These are phyloP conservation scores for Starmerella sp. DNA, from an alignment of 805 yeast genomes.

Conservation along the genomic window DNA sequence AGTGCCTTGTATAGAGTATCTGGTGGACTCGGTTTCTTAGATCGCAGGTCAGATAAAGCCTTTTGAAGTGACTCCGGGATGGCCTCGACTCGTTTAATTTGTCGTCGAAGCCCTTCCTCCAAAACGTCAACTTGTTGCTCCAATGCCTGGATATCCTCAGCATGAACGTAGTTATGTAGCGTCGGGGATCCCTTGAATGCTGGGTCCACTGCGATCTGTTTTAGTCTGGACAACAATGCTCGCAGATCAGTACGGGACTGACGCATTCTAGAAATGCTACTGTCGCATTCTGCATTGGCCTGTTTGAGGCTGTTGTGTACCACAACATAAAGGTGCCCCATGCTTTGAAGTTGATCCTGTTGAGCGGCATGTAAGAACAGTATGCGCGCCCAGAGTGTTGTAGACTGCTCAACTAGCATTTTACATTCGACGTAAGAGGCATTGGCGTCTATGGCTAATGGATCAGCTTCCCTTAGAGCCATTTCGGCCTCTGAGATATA, in stretches of 20 bases:
- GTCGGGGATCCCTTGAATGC: conserved; percentile 10
- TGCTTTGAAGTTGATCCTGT: conserved; percentile 35
- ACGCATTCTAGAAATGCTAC: conserved; percentile 7
- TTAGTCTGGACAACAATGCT: conserved; percentile 16
- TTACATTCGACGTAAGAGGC: conserved; percentile 31
- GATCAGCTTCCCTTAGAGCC: conserved; percentile 40
- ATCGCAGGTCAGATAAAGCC: conserved; percentile 15
- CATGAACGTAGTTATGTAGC: conserved; percentile 21
- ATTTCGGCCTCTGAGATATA: conserved; percentile 35
- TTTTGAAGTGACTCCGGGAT: conserved; percentile 16
- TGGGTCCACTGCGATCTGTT: conserved; percentile 13
- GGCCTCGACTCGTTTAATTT: conserved; percentile 8
- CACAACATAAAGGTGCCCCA: conserved; percentile 31
- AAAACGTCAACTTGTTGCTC: conserved; percentile 10
- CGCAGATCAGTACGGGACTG: conserved; percentile 17
- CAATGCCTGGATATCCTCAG: conserved; percentile 15
- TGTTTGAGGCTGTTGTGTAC: conserved; percentile 22
- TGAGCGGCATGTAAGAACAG: conserved; percentile 38
- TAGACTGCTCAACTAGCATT: conserved; percentile 33
- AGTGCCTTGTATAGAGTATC: conserved; percentile 25
- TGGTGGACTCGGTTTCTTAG: conserved; percentile 14
- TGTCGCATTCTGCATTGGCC: conserved; percentile 12
- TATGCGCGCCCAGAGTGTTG: conserved; percentile 35
- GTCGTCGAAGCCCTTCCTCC: conserved; percentile 8
- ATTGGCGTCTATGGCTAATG: conserved; percentile 43